Base-by-base conservation (phyloP, 1,284 basidiomycete genomes). In the Sanghuangporus baumii region DNA sequence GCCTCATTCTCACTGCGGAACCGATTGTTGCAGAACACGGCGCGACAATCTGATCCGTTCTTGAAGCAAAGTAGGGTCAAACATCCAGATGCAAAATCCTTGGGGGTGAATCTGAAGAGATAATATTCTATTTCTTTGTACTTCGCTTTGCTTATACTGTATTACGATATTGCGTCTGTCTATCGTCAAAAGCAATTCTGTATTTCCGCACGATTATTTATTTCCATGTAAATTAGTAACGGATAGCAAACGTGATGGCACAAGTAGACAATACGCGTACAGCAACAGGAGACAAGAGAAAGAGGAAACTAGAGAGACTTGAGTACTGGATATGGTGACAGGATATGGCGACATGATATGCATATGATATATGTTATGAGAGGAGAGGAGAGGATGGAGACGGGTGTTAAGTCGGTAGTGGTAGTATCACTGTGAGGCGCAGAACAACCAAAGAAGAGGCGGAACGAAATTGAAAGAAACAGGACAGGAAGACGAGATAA, bases 371-470 rank as follows among this genome's bases (percentile, higher is more conserved):
- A 64, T 40, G 59, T 65, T 38, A 65, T 16, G 52, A 54, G 7
- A 37, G 20, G 36, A 60, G 41, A 48, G 59, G 3, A 14, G 47
- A 18, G 40, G 26, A 23, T 16, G 50, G 26, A 36, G 46, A 59
- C 36, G 26, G 48, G 23, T 54, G 41, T 59, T 41, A 38, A 63
- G 50, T 61, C 55, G 52, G 46, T 9, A 26, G 26, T 38, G 36
- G 43, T 41, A 41, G 47, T 26, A 60, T 31, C 26, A 31, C 26
- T 41, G 38, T 46, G 43, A 23, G 37, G 23, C 9, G 23, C 37
- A 36, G 46, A 59, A 43, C 36, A 51, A 59, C 31, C 71, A 65
- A 69, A 62, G 68, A 67, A 64, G 68, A 69, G 64, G 75, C 63
- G 72, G 72, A 73, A 23, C 18, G 69, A 46, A 46, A 12, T 12